phyloP scores from a whole-genome alignment of 176 grass and related monocot genomes.

The Ensete glaucum region DNA sequence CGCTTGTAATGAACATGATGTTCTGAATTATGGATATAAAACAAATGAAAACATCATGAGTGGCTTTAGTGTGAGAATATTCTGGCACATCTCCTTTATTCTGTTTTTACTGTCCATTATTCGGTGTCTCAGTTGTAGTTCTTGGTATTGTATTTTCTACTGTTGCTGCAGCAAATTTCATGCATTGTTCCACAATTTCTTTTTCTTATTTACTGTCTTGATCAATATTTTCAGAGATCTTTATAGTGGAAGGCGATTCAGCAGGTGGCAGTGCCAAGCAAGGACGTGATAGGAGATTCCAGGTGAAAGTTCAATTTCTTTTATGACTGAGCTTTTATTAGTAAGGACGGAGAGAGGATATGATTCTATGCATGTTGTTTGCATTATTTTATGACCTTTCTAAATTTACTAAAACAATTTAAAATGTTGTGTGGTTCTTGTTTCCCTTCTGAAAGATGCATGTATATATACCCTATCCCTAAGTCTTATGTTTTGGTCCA shows the following conservation, averaged over 20 bases:
- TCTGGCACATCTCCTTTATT: neutral
- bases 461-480: no score
- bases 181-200: neutral
- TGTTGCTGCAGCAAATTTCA: neutral
- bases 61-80: no score
- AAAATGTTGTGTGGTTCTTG: no score
- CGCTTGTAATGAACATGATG: no score
- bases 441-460: no score
- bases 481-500: no score
- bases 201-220: slow-evolving; percentile 16
- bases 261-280: slow-evolving; percentile 97
- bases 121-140: neutral
- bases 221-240: slow-evolving; percentile 71
- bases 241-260: slow-evolving; percentile 98
- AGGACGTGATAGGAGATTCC: slow-evolving; percentile 92
- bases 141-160: neutral
- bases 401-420: no score
- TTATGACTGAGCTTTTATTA: neutral
- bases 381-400: no score
- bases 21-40: no score
- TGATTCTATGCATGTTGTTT: neutral
- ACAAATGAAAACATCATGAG: no score
- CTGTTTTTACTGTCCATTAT: neutral
- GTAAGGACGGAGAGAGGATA: neutral
- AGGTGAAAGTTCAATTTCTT: slow-evolving; percentile 40